Conservation (phyloP, 2,329 filamentous ascomycete species). For the Didymellaceae sp. region DNA sequence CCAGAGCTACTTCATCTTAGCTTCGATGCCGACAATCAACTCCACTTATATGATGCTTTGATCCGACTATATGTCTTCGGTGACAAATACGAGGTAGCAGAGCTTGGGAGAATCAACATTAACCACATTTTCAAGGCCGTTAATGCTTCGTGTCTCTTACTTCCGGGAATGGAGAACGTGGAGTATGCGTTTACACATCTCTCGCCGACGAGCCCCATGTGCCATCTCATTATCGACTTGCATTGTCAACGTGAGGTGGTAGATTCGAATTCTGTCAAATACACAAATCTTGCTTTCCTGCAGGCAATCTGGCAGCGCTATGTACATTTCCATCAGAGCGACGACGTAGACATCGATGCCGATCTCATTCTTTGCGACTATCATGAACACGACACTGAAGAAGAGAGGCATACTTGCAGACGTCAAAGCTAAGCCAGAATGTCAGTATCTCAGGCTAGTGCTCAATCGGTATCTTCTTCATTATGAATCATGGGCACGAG, state of each 20-base stretch:
- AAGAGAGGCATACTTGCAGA: too few relatives aligned
- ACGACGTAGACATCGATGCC: too few relatives aligned
- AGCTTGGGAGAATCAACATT: background rate
- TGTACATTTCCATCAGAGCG: too few relatives aligned
- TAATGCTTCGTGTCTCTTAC: background rate
- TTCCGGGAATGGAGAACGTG: background rate
- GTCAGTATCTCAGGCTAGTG: too few relatives aligned
- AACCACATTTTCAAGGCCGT: background rate
- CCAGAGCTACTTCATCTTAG: background rate
- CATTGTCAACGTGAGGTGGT: background rate
- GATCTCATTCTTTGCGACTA: too few relatives aligned
- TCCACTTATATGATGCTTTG: background rate
- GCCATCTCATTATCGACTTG: background rate
- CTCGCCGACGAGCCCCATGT: background rate
- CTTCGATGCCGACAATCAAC: background rate
- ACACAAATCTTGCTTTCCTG: background rate
- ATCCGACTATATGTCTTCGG: slow-evolving; percentile 9
- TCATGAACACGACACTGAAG: too few relatives aligned
- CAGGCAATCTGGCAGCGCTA: background rate
- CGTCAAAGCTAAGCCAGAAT: too few relatives aligned
- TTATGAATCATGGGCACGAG: too few relatives aligned
- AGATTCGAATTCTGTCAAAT: background rate
- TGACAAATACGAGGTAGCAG: slow-evolving; percentile 8
- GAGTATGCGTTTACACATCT: background rate
- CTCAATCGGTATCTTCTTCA: too few relatives aligned